Evolutionary conservation across 257 asterid genomes (phyloP), one percentile per base, ranked within the genome.

Genomic region (Leonotis leonurus): DNA sequence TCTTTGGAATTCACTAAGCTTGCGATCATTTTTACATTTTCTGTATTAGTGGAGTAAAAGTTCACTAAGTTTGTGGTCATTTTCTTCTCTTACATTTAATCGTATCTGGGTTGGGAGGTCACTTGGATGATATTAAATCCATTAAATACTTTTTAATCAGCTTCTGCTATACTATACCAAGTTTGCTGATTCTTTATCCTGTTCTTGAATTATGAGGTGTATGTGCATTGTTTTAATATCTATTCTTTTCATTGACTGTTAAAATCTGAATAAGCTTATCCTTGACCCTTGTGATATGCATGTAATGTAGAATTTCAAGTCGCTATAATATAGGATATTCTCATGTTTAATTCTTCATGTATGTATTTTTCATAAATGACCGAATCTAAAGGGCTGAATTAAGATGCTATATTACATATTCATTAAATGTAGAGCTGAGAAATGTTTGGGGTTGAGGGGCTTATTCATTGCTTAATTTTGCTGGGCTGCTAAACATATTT

Each of bases 141-240:
- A n/a, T 40, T 56, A 54, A 63, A 43, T 55, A 51, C 27, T 50
- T 56, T 39, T 39, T 39, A n/a, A 43, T 45, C 27, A 39, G 43
- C 35, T 17, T 18, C 39, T 55, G 41, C 32, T 25, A 30, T 35
- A 24, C 53, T 52, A 13, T 49, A 32, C n/a, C n/a, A n/a, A n/a
- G n/a, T n/a, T n/a, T n/a, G n/a, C n/a, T n/a, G n/a, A n/a, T n/a
- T n/a, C n/a, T n/a, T n/a, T n/a, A n/a, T n/a, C n/a, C n/a, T n/a
- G n/a, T n/a, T n/a, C n/a, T n/a, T n/a, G n/a, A n/a, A n/a, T n/a
- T n/a, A n/a, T n/a, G n/a, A n/a, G n/a, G n/a, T n/a, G n/a, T n/a
- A n/a, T n/a, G n/a, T n/a, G n/a, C n/a, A n/a, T n/a, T n/a, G n/a
- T n/a, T n/a, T n/a, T n/a, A n/a, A n/a, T n/a, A n/a, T n/a, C n/a